Conservation (phyloP, 2,329 filamentous ascomycete species). For the Teratosphaeria nubilosa region DNA sequence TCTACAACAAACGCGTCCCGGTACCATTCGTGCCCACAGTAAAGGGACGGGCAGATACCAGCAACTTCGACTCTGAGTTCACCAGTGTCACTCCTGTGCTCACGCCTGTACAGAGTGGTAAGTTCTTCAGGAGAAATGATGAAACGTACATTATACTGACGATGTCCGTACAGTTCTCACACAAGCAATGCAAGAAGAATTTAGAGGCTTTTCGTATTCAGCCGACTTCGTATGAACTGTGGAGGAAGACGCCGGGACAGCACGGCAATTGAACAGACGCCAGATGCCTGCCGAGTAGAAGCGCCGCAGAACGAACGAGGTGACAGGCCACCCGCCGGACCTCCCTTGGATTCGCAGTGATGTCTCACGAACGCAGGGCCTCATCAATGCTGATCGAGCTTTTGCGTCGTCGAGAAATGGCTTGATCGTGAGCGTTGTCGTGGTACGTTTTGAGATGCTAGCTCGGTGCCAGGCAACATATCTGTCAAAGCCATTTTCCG, state of each 20-base stretch:
- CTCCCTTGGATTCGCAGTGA: neutral
- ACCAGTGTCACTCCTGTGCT: constrained; percentile 96
- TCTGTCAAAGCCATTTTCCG: too few relatives aligned
- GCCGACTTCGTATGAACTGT: constrained; percentile 63
- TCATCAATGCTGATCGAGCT: neutral
- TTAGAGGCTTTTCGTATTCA: constrained; percentile 96
- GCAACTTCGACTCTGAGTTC: constrained; percentile 98
- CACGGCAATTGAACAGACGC: neutral
- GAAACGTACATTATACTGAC: neutral
- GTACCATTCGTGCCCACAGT: constrained; percentile 87
- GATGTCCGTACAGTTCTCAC: constrained; percentile 62
- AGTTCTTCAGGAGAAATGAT: constrained; percentile 26
- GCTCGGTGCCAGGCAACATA: too few relatives aligned
- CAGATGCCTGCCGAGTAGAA: neutral
- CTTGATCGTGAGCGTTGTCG: neutral
- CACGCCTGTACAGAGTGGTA: constrained; percentile 94
- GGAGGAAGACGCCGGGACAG: neutral
- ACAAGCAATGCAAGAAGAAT: constrained; percentile 98
- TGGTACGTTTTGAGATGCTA: too few relatives aligned
- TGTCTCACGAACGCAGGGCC: neutral
- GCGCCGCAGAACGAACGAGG: neutral
- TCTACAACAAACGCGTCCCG: constrained; percentile 86
- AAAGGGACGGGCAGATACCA: constrained; percentile 91
- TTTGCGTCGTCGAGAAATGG: neutral
- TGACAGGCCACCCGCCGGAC: neutral